Base-by-base conservation (phyloP, 805 yeast genomes). In the Pichia thaimueangensis region DNA sequence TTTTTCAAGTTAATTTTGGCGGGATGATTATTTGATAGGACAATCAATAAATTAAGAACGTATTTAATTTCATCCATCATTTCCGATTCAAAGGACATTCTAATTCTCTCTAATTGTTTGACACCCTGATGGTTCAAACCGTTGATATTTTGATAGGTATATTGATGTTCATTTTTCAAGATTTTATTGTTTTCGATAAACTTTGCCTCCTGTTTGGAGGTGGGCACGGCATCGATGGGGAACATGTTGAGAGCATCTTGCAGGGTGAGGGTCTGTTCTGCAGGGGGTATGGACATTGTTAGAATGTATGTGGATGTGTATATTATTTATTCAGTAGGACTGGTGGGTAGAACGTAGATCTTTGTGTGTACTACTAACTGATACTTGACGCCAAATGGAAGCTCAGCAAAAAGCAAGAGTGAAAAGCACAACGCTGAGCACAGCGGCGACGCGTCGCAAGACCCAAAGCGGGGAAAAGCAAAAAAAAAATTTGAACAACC, bases 1-100 rank as follows among this genome's bases (percentile, higher is more conserved):
- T 44, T 49, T 48, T 72, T 72, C 49, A 76, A 62, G 28, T 62
- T 63, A 30, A 74, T 54, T 31, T 62, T 51, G 7, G 56, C 58
- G 3, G 75, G 71, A 38, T 65, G 64, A 16, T 54, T 51, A 49
- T 64, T 60, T 19, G 77, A 69, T 29, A 70, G 55, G 39, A 68
- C 65, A 10, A 73, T 64, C 45, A 80, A 64, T 5, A 79, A 74
- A 36, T 73, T 69, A 43, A 86, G 62, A 4, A 91, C 82, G 80
- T 88, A 84, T 52, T 76, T 78, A 20, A 82, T 70, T 57, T 87
- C 96, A 25, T 73, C 70, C 15, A 69, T 74, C 20, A 86, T 62
- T 1, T 80, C 82, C 16, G 82, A 74, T 46, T 71, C 69, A 46
- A 87, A 70, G 4, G 93, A 78, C 78, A 87, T 72, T 49, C 72